Percentiles rank a stretch among this genome's conserved stretches.
Conservation (phyloP, 495 filamentous ascomycete genomes). For the Penicillium soppii region DNA sequence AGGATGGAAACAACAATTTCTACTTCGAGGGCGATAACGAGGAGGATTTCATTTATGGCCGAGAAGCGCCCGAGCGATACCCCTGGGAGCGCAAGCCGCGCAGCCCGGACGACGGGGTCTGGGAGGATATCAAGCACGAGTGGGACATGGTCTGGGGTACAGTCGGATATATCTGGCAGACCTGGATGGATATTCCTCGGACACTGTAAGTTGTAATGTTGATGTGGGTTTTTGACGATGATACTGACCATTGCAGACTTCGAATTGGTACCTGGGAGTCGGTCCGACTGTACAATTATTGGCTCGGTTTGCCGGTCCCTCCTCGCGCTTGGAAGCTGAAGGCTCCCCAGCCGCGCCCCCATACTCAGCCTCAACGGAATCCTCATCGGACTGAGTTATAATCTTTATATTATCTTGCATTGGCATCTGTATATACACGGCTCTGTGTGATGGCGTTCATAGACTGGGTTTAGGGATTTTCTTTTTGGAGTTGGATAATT, state of each 20-base stretch:
- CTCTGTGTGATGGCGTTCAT: slow-evolving; percentile 9
- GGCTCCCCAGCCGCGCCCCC: slow-evolving; percentile 29
- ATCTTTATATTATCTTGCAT: slow-evolving; percentile 13
- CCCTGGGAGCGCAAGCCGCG: slow-evolving; percentile 38
- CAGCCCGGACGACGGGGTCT: slow-evolving; percentile 39
- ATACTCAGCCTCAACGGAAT: neutral
- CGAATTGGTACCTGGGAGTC: slow-evolving; percentile 61
- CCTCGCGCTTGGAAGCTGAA: slow-evolving; percentile 66
- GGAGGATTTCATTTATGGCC: slow-evolving; percentile 36
- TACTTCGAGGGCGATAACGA: slow-evolving; percentile 46
- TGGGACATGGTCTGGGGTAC: slow-evolving; percentile 58
- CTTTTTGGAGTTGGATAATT: neutral
- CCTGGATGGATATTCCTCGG: slow-evolving; percentile 68
- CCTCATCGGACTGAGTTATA: slow-evolving; percentile 57
- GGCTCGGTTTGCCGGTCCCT: slow-evolving; percentile 72
- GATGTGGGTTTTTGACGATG: neutral
- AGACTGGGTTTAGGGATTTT: slow-evolving; percentile 1
- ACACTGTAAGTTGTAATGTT: slow-evolving; percentile 60
- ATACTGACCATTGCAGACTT: slow-evolving; percentile 41
- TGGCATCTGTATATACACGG: slow-evolving; percentile 14
- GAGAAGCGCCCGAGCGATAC: slow-evolving; percentile 20
- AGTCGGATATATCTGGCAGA: slow-evolving; percentile 61
- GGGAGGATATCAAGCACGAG: slow-evolving; percentile 65
- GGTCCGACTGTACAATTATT: slow-evolving; percentile 68
- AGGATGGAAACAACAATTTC: slow-evolving; percentile 38